Evolutionary conservation across 805 yeast species (phyloP).

Genomic region (Candida verbasci): DNA sequence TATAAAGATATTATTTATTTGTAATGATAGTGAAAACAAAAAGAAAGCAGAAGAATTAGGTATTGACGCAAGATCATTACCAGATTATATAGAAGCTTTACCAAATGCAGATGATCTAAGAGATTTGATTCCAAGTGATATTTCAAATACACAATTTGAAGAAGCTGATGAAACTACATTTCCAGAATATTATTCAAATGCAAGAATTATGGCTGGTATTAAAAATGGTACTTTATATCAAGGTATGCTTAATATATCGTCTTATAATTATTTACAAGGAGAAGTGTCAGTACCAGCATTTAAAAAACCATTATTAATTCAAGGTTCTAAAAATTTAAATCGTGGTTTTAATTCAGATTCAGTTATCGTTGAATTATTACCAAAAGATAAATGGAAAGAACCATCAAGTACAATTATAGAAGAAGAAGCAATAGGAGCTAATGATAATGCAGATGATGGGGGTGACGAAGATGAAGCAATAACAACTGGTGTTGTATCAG

Average conservation of each 20-base stretch:
- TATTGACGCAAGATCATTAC: conserved; percentile 50
- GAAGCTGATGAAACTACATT: conserved; percentile 52
- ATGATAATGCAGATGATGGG: conserved; percentile 53
- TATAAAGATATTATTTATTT: conserved; percentile 53
- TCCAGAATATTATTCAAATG: conserved; percentile 72
- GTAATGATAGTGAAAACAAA: conserved; percentile 74
- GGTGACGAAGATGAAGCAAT: conserved; percentile 35
- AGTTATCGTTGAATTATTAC: conserved; percentile 86
- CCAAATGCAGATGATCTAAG: conserved; percentile 71
- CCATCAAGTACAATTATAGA: conserved; percentile 80
- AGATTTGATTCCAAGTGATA: conserved; percentile 62
- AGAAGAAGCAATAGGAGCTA: conserved; percentile 58
- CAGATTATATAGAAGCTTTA: conserved; percentile 66
- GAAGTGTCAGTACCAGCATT: conserved; percentile 66
- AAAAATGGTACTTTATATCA: conserved; percentile 83
- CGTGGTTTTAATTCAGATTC: conserved; percentile 90
- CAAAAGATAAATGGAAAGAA: conserved; percentile 80
- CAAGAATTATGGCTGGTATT: conserved; percentile 87
- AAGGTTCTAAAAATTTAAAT: conserved; percentile 82
- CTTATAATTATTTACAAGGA: conserved; percentile 88
- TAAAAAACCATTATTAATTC: conserved; percentile 73
- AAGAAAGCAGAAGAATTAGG: conserved; percentile 52
- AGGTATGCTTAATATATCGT: conserved; percentile 75
- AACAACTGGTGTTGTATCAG: conserved; percentile 46
- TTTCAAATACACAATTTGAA: conserved; percentile 23